Base-by-base conservation (phyloP, 1,139 yeast species). In the Citeromyces hawaiiensis region DNA sequence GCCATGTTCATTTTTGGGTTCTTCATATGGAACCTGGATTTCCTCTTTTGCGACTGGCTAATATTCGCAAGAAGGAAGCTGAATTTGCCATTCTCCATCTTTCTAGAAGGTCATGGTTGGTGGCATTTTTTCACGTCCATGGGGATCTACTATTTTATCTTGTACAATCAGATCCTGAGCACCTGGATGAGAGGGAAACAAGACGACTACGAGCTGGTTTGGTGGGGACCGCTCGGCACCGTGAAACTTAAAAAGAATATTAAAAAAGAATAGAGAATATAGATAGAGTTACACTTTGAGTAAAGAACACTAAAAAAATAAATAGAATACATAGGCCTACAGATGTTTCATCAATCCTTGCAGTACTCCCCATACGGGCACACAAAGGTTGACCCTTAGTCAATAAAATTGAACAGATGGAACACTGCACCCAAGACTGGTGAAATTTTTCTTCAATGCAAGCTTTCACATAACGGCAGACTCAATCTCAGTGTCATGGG, bases 31-130 rank as follows among this genome's bases (percentile, higher is more conserved):
- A 81, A 86, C 54, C 57, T 85, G 48, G 97, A 88, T 55, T 85
- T 83, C 44, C 86, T 83, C 48, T 69, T 81, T 41, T 91, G 98
- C 55, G 54, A 67, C n/a, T 56, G 60, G 32, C 78, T 86, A 60
- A 71, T 82, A 39, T 47, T 60, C 6, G 55, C 75, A 34, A 73
- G 97, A 56, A 72, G 94, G 47, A 63, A 70, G 54, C 52, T 77
- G n/a, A 94, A 95, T 2, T 71, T 87, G 64, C 97, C 97, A 1
- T 73, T 82, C 43, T 98, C 98, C 1, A 73, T 86, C 47, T 48
- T 91, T 9, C 66, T 91, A 33, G 98, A 91, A 56, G 83, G 95
- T 29, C 98, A 91, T 55, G 96, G 94, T 14, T 91, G 97, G 97
- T 91, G 98, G 98, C 98, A 91, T 55, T 63, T 85, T 27, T 69